These are phyloP conservation scores for Oidiodendron maius DNA, from an alignment of 495 filamentous ascomycete genomes.

Conservation along the genomic window DNA sequence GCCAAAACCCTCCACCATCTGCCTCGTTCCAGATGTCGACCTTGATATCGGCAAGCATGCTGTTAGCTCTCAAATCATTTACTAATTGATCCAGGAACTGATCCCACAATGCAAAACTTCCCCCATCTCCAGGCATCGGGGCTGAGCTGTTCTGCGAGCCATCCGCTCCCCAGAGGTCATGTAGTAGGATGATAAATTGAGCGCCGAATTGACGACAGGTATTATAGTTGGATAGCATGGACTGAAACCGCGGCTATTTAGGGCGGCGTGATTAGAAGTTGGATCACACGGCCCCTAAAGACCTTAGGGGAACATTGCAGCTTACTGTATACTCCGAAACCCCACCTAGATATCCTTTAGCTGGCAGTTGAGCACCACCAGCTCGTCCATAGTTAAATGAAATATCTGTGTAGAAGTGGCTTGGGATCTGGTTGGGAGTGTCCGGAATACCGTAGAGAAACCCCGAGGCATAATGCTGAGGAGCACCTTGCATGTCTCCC, in stretches of 20 bases:
- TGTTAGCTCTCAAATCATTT: conserved; percentile 25
- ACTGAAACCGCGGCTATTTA: conserved; percentile 27
- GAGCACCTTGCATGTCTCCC: conserved; percentile 2
- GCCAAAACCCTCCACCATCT: conserved; percentile 30
- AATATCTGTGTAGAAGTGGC: conserved; percentile 25
- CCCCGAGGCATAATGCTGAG: conserved; percentile 23
- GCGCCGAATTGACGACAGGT: conserved; percentile 28
- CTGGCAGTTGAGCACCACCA: conserved; percentile 28
- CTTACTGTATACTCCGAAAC: conserved; percentile 24
- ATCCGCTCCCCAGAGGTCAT: conserved; percentile 37
- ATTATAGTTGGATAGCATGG: conserved; percentile 31
- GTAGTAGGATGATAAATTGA: conserved; percentile 31
- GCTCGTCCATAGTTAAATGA: conserved; percentile 31
- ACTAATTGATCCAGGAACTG: conserved; percentile 25
- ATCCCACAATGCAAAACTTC: conserved; percentile 31
- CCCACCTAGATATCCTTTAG: conserved; percentile 30
- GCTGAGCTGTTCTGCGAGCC: conserved; percentile 19
- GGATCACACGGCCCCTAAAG: not conserved
- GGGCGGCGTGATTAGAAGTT: not conserved
- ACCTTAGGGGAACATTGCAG: no score
- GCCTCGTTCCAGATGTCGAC: conserved; percentile 41
- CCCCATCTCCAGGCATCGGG: conserved; percentile 32
- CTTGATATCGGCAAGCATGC: conserved; percentile 25
- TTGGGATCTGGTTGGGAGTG: conserved; percentile 22
- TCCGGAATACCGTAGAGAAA: conserved; percentile 32